phyloP scores from a whole-genome alignment of 805 yeast species.

The Saccharomyces eubayanus region DNA sequence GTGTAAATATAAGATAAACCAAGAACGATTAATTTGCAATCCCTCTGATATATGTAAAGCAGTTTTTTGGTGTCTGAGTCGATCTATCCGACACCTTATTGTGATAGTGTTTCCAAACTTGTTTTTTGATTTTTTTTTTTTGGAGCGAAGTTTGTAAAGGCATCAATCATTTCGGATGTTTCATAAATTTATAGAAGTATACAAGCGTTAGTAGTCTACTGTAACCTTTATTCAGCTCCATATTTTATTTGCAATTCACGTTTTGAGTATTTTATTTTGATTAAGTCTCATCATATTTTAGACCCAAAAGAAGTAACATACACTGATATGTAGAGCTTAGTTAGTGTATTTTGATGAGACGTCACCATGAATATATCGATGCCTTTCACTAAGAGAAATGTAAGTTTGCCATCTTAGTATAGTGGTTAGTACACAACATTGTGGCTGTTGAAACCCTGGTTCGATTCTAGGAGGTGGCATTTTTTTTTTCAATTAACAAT shows the following conservation, averaged over 20 bases:
- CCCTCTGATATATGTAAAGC: neutral
- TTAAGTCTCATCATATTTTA: too few species aligned
- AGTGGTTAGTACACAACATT: conserved; percentile 68
- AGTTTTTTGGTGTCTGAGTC: neutral
- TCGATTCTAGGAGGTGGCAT: conserved; percentile 68
- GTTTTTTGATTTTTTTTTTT: too few species aligned
- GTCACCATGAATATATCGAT: too few species aligned
- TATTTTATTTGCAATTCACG: neutral
- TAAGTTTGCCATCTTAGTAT: conserved; percentile 37
- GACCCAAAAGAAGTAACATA: too few species aligned
- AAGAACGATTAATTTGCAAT: neutral
- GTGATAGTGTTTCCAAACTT: neutral
- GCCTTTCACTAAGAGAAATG: too few species aligned
- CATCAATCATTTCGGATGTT: too few species aligned
- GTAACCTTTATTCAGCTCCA: neutral
- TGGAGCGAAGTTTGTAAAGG: too few species aligned
- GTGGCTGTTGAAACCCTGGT: conserved; percentile 70
- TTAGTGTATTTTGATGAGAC: too few species aligned
- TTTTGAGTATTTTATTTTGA: too few species aligned
- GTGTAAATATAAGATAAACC: neutral
- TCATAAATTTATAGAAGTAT: too few species aligned
- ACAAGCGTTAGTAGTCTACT: too few species aligned
- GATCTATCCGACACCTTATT: neutral
- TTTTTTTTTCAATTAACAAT: conserved; percentile 26
- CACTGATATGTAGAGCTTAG: too few species aligned